phyloP scores from a whole-genome alignment of 2,329 filamentous ascomycete genomes.

The Nemania sp. region DNA sequence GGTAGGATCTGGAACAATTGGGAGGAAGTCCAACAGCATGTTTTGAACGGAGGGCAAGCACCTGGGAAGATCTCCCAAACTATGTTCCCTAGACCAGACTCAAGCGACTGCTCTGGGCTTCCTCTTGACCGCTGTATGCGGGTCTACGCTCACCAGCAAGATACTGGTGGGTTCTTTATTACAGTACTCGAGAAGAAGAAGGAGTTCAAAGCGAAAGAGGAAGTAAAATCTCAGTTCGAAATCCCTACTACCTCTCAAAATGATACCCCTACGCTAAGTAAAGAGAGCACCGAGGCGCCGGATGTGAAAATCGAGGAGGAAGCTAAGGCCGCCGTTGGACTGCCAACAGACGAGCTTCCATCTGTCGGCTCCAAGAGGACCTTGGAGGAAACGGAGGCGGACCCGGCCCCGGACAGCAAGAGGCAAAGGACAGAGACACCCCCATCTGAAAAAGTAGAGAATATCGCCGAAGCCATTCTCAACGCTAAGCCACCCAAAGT shows the following conservation, averaged over 20 bases:
- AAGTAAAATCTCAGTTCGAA: slow-evolving; percentile 65
- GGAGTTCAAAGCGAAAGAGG: slow-evolving; percentile 83
- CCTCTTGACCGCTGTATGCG: slow-evolving; percentile 92
- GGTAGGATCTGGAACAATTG: slow-evolving; percentile 83
- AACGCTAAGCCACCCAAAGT: slow-evolving; percentile 39
- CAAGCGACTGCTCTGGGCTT: slow-evolving; percentile 68
- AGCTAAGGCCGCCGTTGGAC: slow-evolving; percentile 49
- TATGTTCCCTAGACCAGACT: slow-evolving; percentile 81
- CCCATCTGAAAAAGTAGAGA: slow-evolving; percentile 41
- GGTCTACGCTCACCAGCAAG: slow-evolving; percentile 93
- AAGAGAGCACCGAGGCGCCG: slow-evolving; percentile 37
- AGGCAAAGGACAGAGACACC: slow-evolving; percentile 58
- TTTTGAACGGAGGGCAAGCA: slow-evolving; percentile 68
- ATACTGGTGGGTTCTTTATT: slow-evolving; percentile 98
- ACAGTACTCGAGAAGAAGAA: slow-evolving; percentile 91
- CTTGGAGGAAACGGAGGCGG: slow-evolving; percentile 52
- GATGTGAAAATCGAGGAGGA: slow-evolving; percentile 55
- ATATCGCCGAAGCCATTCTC: slow-evolving; percentile 31
- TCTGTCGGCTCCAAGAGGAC: slow-evolving; percentile 52
- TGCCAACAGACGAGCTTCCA: slow-evolving; percentile 51
- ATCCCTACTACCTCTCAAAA: slow-evolving; percentile 37
- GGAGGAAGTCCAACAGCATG: slow-evolving; percentile 80
- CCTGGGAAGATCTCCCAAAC: slow-evolving; percentile 78
- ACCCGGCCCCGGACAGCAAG: slow-evolving; percentile 58
- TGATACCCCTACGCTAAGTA: slow-evolving; percentile 36